These are phyloP conservation scores for Straminergon stramineum DNA, from an alignment of 225 moss, liverwort and hornwort species.

Conservation along the genomic window DNA sequence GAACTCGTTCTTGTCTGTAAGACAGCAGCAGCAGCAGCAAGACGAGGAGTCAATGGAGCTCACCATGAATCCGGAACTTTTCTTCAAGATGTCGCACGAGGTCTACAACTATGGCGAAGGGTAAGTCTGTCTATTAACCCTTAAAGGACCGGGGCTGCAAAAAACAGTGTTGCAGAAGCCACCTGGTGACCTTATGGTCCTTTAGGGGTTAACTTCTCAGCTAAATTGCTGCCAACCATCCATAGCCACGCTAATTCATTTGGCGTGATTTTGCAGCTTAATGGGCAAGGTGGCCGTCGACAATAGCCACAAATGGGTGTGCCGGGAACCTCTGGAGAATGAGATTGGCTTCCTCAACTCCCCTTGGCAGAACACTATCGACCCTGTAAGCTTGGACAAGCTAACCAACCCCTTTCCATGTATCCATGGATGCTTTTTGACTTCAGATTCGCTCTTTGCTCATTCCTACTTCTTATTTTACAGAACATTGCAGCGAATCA, in stretches of 20 bases:
- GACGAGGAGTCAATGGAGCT: slow-evolving; percentile 12
- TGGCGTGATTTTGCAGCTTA: slow-evolving; percentile 25
- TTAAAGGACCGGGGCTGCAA: too few relatives aligned
- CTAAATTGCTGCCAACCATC: not conserved
- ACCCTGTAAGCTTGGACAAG: slow-evolving; percentile 47
- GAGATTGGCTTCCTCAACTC: slow-evolving; percentile 52
- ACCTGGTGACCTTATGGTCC: too few relatives aligned
- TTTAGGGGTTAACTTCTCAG: not conserved
- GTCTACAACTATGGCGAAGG: slow-evolving; percentile 99
- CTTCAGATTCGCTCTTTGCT: not conserved
- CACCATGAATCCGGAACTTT: slow-evolving; percentile 73
- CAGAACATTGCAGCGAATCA: not conserved
- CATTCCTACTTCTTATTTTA: not conserved
- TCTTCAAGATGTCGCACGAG: slow-evolving; percentile 98
- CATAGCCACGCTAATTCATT: not conserved
- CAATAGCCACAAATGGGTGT: slow-evolving; percentile 91
- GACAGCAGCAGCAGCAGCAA: not conserved
- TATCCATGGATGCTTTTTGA: not conserved
- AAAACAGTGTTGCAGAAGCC: too few relatives aligned
- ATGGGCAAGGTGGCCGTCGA: slow-evolving; percentile 93
- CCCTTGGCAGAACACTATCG: slow-evolving; percentile 67
- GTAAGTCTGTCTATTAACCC: slow-evolving; percentile 5
- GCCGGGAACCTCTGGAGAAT: slow-evolving; percentile 60
- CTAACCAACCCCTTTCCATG: not conserved
- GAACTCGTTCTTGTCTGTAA: slow-evolving; percentile 14